These are phyloP conservation scores for Aureobasidium leucospermi DNA, from an alignment of 2,329 filamentous ascomycete species.

Conservation along the genomic window DNA sequence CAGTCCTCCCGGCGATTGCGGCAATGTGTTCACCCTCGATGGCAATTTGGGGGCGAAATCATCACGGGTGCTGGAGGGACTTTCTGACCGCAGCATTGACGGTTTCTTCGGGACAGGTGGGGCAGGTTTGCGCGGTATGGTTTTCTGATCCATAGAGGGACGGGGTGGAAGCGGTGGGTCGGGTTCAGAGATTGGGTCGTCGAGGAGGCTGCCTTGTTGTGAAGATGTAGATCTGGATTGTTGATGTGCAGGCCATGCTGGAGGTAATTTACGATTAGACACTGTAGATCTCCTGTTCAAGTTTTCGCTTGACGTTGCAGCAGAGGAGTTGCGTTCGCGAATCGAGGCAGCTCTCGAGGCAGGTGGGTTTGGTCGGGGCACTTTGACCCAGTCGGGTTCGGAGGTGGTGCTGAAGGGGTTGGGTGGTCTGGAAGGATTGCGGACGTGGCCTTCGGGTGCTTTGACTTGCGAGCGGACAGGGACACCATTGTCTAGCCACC, in stretches of 20 bases:
- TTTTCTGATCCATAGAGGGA: slow-evolving; percentile 10
- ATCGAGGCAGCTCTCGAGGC: slow-evolving; percentile 19
- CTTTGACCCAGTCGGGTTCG: slow-evolving; percentile 75
- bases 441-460: slow-evolving; percentile 56
- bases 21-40: slow-evolving; percentile 16
- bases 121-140: slow-evolving; percentile 16
- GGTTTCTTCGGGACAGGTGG: slow-evolving; percentile 30
- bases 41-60: slow-evolving; percentile 18
- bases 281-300: slow-evolving; percentile 5
- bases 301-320: slow-evolving; percentile 1
- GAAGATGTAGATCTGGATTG: neutral
- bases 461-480: slow-evolving; percentile 66
- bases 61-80: slow-evolving; percentile 17
- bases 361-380: slow-evolving; percentile 27
- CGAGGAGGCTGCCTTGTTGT: neutral
- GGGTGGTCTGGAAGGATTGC: slow-evolving; percentile 66
- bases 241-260: slow-evolving; percentile 11
- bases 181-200: neutral
- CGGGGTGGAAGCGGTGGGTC: neutral
- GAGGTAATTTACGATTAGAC: slow-evolving; percentile 4
- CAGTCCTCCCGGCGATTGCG: neutral
- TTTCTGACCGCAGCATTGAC: slow-evolving; percentile 23
- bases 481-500: slow-evolving; percentile 60
- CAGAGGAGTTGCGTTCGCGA: slow-evolving; percentile 16
- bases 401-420: slow-evolving; percentile 73